phyloP scores from a whole-genome alignment of 441 rosid species.

The Euphorbia celastroides region DNA sequence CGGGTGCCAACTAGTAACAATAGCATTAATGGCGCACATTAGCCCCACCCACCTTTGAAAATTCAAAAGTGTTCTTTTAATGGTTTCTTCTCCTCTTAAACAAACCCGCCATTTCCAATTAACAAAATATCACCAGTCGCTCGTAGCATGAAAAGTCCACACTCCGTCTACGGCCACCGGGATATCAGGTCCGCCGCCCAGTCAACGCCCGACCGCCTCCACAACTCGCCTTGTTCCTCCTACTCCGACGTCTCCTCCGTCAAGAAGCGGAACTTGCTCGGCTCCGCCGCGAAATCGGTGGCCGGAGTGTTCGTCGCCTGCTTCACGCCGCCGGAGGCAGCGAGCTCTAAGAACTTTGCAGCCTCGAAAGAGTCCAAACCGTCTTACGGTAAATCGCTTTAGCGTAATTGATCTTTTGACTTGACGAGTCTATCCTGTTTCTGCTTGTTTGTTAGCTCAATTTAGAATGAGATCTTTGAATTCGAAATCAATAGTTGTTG shows the following conservation, averaged over 20 bases:
- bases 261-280: slow-evolving; percentile 28
- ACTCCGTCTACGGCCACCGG: slow-evolving; percentile 29
- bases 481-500: not conserved
- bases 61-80: slow-evolving; percentile 19
- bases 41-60: slow-evolving; percentile 11
- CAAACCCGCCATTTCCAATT: slow-evolving; percentile 25
- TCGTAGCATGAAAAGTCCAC: slow-evolving; percentile 18
- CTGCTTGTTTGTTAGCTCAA: not conserved
- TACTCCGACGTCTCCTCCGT: slow-evolving; percentile 33
- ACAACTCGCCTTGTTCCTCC: slow-evolving; percentile 35
- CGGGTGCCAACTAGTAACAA: not conserved
- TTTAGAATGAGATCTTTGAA: not conserved
- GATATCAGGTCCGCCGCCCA: slow-evolving; percentile 28
- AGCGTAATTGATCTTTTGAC: not conserved
- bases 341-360: slow-evolving; percentile 22
- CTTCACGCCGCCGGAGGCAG: slow-evolving; percentile 60
- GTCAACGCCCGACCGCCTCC: slow-evolving; percentile 29
- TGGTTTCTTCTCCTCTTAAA: not conserved
- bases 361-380: slow-evolving; percentile 32
- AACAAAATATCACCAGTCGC: slow-evolving; percentile 1
- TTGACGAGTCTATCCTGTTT: not conserved
- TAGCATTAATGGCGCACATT: slow-evolving; percentile 3
- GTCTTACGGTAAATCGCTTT: slow-evolving; percentile 25
- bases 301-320: slow-evolving; percentile 54
- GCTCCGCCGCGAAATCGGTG: slow-evolving; percentile 38